Percentiles rank a stretch among this genome's conserved stretches.
phyloP scores from a whole-genome alignment of 306 rosid species.

The Begonia fuchsioides region DNA sequence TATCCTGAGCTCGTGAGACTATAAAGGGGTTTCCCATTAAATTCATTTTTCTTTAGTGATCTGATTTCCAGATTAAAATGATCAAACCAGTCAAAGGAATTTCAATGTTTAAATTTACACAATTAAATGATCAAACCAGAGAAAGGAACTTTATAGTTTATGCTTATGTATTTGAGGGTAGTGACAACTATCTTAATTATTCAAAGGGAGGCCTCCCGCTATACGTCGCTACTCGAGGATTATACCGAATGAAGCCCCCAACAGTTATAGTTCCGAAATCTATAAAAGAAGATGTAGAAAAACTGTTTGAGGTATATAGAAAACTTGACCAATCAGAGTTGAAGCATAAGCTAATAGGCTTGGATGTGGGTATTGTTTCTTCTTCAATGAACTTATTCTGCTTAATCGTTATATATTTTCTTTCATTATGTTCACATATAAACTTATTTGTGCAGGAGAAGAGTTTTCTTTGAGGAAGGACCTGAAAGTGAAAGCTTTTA shows the following conservation, averaged over 20 bases:
- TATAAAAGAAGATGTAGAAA: constrained; percentile 60
- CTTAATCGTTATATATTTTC: neutral
- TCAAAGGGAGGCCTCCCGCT: constrained; percentile 84
- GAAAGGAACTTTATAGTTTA: too few relatives aligned
- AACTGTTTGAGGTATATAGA: constrained; percentile 70
- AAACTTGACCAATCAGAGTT: constrained; percentile 84
- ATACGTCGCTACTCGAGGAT: constrained; percentile 87
- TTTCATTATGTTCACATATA: neutral
- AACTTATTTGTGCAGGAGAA: constrained; percentile 45
- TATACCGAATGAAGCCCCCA: constrained; percentile 79
- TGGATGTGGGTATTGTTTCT: constrained; percentile 62
- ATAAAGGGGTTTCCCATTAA: too few relatives aligned
- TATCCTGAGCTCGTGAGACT: too few relatives aligned
- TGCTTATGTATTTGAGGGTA: too few relatives aligned
- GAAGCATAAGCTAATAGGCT: constrained; percentile 56
- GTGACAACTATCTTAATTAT: neutral
- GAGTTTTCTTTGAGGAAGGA: constrained; percentile 54
- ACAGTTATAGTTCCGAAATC: constrained; percentile 63
- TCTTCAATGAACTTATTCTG: constrained; percentile 8
- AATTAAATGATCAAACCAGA: too few relatives aligned
- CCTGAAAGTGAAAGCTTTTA: constrained; percentile 74
- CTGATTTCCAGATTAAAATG: too few relatives aligned
- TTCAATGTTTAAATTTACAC: too few relatives aligned
- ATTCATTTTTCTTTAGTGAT: too few relatives aligned
- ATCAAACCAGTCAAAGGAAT: too few relatives aligned